Evolutionary conservation across 768 basidiomycete genomes (phyloP).

Genomic region (Pilatotrama ljubarskyi): DNA sequence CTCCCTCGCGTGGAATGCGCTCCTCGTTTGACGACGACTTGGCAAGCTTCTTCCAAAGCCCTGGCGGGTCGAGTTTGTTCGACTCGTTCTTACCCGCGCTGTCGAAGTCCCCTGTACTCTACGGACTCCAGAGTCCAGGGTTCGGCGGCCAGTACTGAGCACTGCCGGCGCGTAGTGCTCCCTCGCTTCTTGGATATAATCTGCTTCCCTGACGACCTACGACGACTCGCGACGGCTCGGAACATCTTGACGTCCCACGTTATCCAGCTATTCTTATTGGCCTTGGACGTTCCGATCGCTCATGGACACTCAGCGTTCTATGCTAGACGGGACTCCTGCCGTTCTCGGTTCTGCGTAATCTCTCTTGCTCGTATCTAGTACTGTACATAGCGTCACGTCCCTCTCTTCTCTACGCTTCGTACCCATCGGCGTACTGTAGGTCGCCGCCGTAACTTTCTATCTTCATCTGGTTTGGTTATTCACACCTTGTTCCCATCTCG

Average conservation of each 20-base stretch:
- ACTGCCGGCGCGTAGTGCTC: too few species aligned
- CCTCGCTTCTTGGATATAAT: neutral
- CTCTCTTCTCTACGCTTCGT: neutral
- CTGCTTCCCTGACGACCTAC: neutral
- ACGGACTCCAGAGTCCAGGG: conserved; percentile 10
- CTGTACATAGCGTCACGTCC: neutral
- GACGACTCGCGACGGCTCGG: neutral
- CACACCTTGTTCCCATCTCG: too few species aligned
- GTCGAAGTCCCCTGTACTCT: neutral
- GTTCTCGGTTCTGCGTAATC: conserved; percentile 3
- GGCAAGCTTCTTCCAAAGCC: conserved; percentile 42
- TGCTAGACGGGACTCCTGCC: conserved; percentile 17
- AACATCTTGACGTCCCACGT: neutral
- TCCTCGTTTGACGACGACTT: conserved; percentile 72
- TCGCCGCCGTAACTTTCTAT: neutral
- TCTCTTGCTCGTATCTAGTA: neutral
- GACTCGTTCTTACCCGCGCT: neutral
- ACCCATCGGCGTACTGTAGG: too few species aligned
- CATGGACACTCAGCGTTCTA: conserved; percentile 9
- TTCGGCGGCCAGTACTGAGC: conserved; percentile 4
- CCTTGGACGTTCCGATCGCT: conserved; percentile 7
- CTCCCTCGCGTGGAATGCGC: conserved; percentile 53
- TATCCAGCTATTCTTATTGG: conserved; percentile 18
- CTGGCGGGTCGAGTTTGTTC: conserved; percentile 1
- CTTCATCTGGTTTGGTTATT: neutral